Base-by-base conservation (phyloP, 2,329 filamentous ascomycete species). In the Daldinia sp. region DNA sequence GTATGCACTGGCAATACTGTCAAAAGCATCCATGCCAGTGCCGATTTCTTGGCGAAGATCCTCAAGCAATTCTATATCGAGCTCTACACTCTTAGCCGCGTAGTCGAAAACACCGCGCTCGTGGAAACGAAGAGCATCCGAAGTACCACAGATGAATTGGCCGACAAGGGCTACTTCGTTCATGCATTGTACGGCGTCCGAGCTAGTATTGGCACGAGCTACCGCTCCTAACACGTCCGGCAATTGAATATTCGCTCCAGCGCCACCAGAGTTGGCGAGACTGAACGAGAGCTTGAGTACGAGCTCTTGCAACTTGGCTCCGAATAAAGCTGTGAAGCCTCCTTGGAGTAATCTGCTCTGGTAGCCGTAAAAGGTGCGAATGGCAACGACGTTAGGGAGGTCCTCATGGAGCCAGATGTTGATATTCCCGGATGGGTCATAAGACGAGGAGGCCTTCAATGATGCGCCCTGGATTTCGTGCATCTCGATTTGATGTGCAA, bases 1-100 rank as follows among this genome's bases (percentile, higher is more conserved):
- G 19, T 59, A 66, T n/a, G 55, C 17, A 43, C 32, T 63, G 10
- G 67, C 61, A 25, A 85, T 75, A 19, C 75, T 77, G 43, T 81
- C 81, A 23, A 84, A 84, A 0, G 83, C 83, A 61, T 86, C 83
- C 82, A 86, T 86, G 7, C 83, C 84, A 19, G 76, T 75, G 52
- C 82, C 84, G 0, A 80, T 81, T 64, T 85, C 83, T 48, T 82
- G 79, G 5, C 83, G 78, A 1, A 85, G 79, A 55, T 83, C 80
- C 62, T 86, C 83, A 2, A 86, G 77, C 1, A 86, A 78, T 54
- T 81, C 79, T 52, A 85, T 83, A 45, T 86, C 82, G 2, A 83
- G 76, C 62, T 82, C 76, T 0, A 85, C 81, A 2, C 79, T 81
- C 56, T 77, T 79, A 13, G 78, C 76, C 0, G 82, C 82, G 58